These are phyloP conservation scores for Geotrichum citri-aurantii DNA, from an alignment of 1,139 yeast species.

Conservation along the genomic window DNA sequence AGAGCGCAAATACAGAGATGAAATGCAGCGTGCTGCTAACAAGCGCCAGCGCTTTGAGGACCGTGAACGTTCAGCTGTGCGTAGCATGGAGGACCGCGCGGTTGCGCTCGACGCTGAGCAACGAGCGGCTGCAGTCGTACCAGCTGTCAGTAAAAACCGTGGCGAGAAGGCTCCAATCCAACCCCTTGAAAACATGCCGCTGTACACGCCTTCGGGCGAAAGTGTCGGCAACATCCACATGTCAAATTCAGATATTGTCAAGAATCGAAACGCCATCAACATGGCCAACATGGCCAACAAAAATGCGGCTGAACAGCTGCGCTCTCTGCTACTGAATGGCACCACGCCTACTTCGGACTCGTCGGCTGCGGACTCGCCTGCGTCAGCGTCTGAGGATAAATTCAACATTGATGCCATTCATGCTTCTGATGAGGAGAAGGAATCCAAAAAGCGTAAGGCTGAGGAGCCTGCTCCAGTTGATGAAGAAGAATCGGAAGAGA, in stretches of 20 bases:
- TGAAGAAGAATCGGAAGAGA: constrained; percentile 41
- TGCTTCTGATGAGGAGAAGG: constrained; percentile 15
- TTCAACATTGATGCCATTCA: constrained; percentile 21
- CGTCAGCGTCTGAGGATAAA: constrained; percentile 4
- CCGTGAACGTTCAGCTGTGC: constrained; percentile 12
- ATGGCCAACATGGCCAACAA: constrained; percentile 71
- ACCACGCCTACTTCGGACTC: constrained; percentile 17
- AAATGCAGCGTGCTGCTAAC: constrained; percentile 57
- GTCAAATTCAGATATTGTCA: constrained; percentile 67
- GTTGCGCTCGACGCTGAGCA: constrained; percentile 3
- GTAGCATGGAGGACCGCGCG: constrained; percentile 14
- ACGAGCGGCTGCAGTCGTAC: constrained; percentile 13
- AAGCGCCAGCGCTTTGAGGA: constrained; percentile 36
- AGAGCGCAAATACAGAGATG: constrained; percentile 53
- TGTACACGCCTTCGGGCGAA: constrained; percentile 66
- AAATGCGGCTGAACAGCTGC: constrained; percentile 62
- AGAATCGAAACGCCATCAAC: constrained; percentile 59
- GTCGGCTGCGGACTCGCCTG: constrained; percentile 22
- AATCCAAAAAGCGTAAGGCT: constrained; percentile 26
- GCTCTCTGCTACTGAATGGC: constrained; percentile 35
- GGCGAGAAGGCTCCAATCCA: constrained; percentile 71
- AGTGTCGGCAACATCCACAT: constrained; percentile 61
- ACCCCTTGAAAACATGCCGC: constrained; percentile 70
- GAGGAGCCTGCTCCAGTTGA: constrained; percentile 25
- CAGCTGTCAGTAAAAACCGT: constrained; percentile 27